Percentiles rank a stretch among this genome's conserved stretches.
Evolutionary conservation across 768 basidiomycete species (phyloP).

Genomic region (Dioszegia aurantiaca): DNA sequence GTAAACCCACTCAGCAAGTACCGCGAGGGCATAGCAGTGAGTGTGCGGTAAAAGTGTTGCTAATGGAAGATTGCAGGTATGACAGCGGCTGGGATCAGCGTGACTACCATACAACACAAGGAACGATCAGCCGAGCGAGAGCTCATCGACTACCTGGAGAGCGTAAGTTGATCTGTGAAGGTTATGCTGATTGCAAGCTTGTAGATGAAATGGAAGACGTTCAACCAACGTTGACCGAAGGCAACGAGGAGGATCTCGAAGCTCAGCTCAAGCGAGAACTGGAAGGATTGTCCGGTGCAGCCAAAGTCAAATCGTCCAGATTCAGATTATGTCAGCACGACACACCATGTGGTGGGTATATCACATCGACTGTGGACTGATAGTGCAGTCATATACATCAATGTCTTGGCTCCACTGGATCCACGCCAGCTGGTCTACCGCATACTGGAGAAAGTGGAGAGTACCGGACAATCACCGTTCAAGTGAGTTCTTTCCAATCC

Average conservation of each 20-base stretch:
- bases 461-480: slow-evolving; percentile 29
- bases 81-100: slow-evolving; percentile 31
- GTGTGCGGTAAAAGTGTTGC: background rate
- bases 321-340: slow-evolving; percentile 41
- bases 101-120: slow-evolving; percentile 34
- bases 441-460: slow-evolving; percentile 36
- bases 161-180: background rate
- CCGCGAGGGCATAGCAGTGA: slow-evolving; percentile 27
- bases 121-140: slow-evolving; percentile 41
- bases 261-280: slow-evolving; percentile 38
- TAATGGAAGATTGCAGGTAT: slow-evolving; percentile 30
- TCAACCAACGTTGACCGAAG: background rate
- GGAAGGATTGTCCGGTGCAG: slow-evolving; percentile 21
- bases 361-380: too few relatives aligned
- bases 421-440: slow-evolving; percentile 27
- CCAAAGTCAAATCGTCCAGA: slow-evolving; percentile 30
- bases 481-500: slow-evolving; percentile 14
- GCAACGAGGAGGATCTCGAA: slow-evolving; percentile 35
- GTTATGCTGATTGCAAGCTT: background rate
- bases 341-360: slow-evolving; percentile 37
- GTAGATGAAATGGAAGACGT: slow-evolving; percentile 9
- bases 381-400: slow-evolving; percentile 35
- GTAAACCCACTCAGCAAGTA: slow-evolving; percentile 32
- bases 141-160: slow-evolving; percentile 37
- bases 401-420: slow-evolving; percentile 35